Conservation (phyloP, 1,284 basidiomycete genomes). For the Phlebopus sp. region DNA sequence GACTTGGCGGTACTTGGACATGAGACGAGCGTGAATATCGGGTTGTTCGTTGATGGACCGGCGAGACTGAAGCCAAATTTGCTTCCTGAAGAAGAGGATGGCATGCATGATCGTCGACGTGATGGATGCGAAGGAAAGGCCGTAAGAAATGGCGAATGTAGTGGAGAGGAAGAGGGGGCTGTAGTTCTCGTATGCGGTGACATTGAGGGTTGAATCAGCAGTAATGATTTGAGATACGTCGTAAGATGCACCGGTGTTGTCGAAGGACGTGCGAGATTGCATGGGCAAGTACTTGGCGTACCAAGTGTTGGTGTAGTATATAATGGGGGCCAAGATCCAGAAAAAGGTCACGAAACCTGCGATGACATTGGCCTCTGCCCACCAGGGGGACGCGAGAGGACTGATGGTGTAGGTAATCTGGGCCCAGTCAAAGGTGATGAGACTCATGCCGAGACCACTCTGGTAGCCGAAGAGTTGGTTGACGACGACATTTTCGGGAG, state of each 20-base stretch:
- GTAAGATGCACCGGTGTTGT: constrained; percentile 67
- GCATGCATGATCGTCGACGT: constrained; percentile 72
- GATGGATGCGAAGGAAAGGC: constrained; percentile 64
- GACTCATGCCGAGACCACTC: constrained; percentile 74
- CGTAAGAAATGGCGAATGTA: constrained; percentile 69
- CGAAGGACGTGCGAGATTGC: constrained; percentile 51
- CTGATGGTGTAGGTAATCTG: constrained; percentile 55
- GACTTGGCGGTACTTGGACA: constrained; percentile 68
- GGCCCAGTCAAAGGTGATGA: constrained; percentile 75
- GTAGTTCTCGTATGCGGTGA: constrained; percentile 69
- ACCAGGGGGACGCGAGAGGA: constrained; percentile 66
- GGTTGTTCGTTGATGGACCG: constrained; percentile 59
- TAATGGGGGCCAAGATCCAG: constrained; percentile 72
- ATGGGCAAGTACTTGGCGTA: constrained; percentile 61
- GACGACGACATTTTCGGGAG: constrained; percentile 64
- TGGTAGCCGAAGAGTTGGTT: constrained; percentile 81
- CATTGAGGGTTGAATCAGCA: constrained; percentile 53
- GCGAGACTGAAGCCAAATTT: constrained; percentile 55
- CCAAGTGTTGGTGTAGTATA: constrained; percentile 65
- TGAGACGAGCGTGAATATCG: constrained; percentile 71
- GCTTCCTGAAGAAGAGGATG: constrained; percentile 64
- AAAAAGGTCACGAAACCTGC: constrained; percentile 77
- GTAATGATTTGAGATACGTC: constrained; percentile 67
- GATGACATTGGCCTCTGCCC: constrained; percentile 80
- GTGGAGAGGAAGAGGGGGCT: constrained; percentile 82